Evolutionary conservation across 1,284 basidiomycete species (phyloP), one percentile per base, ranked within the genome.

Genomic region (Marasmius fiardii): DNA sequence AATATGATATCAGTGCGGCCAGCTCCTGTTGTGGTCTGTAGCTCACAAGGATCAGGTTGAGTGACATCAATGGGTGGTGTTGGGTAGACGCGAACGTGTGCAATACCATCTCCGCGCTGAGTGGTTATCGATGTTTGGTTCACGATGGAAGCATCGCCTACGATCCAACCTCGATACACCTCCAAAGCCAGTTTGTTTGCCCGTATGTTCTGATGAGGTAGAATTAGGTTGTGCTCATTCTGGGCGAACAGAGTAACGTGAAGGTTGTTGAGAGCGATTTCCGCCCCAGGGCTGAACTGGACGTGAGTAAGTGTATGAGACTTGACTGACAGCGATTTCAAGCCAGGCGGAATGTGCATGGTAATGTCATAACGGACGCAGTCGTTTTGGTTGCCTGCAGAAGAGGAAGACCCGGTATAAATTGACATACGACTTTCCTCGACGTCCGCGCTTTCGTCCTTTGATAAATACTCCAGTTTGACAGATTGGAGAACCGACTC

Each of bases 341-440:
- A 69, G 11, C 64, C 68, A 4, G 73, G 71, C 11, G 82, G 83
- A 33, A 85, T 64, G 60, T 71, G 75, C 60, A 83, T 67, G 26
- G 69, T 76, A 55, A 81, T 67, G 65, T 85, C 83, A 64, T 74
- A 85, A 51, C 81, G 79, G 63, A 81, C 72, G 70, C 83, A 85
- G n/a, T n/a, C n/a, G n/a, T n/a, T n/a, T n/a, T n/a, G n/a, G n/a
- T n/a, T n/a, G n/a, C n/a, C n/a, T n/a, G n/a, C n/a, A n/a, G n/a
- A n/a, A n/a, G n/a, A n/a, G n/a, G n/a, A n/a, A 58, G 43, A 68
- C 57, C n/a, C 52, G 58, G 2, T 72, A 69, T 5, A 74, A 74
- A 6, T 65, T 57, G 39, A 82, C 24, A 78, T 52, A 31, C 71
- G 71, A 61, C 78, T 80, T 57, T 64, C 43, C 35, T 23, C 39